Evolutionary conservation across 768 basidiomycete species (phyloP).

Genomic region (Suillus weaverae): DNA sequence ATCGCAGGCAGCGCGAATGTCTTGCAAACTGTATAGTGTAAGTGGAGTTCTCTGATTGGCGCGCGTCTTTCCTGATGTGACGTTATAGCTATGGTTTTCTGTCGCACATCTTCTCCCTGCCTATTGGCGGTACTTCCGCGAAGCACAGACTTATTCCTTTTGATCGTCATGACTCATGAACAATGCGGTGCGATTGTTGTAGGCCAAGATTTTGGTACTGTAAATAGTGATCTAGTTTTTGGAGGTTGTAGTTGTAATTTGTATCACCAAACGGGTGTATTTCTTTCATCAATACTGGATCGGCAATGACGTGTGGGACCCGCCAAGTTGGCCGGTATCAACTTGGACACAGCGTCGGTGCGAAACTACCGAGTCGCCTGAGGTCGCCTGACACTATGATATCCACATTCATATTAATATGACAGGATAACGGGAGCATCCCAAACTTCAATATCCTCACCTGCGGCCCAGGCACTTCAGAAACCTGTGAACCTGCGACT

Average conservation of each 20-base stretch:
- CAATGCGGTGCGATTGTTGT: not conserved
- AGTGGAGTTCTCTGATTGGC: constrained; percentile 6
- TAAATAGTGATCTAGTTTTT: not conserved
- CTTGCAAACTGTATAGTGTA: constrained; percentile 26
- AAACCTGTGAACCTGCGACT: not conserved
- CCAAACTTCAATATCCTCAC: not conserved
- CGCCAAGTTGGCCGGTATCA: not conserved
- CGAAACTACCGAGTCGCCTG: not conserved
- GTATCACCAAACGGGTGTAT: not conserved
- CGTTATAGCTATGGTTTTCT: constrained; percentile 8
- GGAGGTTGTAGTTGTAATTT: not conserved
- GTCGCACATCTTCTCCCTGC: constrained; percentile 12
- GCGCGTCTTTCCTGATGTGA: not conserved
- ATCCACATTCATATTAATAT: not conserved
- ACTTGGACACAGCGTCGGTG: not conserved
- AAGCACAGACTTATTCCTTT: not conserved
- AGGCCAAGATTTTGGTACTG: not conserved
- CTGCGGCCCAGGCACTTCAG: not conserved
- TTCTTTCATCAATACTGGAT: not conserved
- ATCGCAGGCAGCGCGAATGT: constrained; percentile 18
- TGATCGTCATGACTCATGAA: not conserved
- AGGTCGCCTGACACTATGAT: not conserved
- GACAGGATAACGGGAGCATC: not conserved
- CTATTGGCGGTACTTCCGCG: constrained; percentile 11
- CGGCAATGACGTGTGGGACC: not conserved